Conservation (phyloP, 768 basidiomycete genomes). For the Suillus sp. region DNA sequence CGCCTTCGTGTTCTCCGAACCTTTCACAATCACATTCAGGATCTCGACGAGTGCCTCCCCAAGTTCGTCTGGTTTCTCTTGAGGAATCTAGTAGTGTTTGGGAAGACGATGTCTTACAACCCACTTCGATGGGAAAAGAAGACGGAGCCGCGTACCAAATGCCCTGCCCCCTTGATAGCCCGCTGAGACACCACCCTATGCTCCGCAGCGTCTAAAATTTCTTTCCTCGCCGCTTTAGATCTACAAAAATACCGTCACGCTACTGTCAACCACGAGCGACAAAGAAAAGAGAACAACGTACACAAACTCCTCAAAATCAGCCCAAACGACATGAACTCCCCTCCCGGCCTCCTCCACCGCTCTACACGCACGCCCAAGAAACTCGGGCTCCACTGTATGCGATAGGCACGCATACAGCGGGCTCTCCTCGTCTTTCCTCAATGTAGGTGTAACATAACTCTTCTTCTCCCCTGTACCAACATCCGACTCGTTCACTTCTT, state of each 20-base stretch:
- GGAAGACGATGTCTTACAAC: not conserved
- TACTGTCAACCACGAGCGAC: not conserved
- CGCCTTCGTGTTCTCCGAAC: not conserved
- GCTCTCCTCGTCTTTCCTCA: constrained; percentile 35
- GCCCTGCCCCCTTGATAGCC: constrained; percentile 31
- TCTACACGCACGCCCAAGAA: constrained; percentile 24
- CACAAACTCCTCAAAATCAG: constrained; percentile 34
- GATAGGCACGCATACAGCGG: constrained; percentile 25
- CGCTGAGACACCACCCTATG: constrained; percentile 24
- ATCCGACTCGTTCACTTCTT: not conserved
- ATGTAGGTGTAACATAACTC: constrained; percentile 21
- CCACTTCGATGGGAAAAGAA: not conserved
- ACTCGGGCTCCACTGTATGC: constrained; percentile 29
- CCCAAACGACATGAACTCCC: constrained; percentile 33
- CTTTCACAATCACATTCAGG: constrained; percentile 10
- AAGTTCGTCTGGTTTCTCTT: constrained; percentile 32
- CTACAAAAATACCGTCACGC: constrained; percentile 11
- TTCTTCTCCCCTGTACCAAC: not conserved
- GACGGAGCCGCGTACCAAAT: constrained; percentile 24
- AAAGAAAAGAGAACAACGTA: constrained; percentile 8
- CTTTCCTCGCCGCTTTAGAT: constrained; percentile 27
- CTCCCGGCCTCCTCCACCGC: constrained; percentile 16
- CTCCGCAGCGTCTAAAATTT: constrained; percentile 32
- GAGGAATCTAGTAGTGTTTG: constrained; percentile 24
- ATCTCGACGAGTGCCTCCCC: constrained; percentile 30